phyloP scores from a whole-genome alignment of 768 basidiomycete genomes.

The Mycena crocata region DNA sequence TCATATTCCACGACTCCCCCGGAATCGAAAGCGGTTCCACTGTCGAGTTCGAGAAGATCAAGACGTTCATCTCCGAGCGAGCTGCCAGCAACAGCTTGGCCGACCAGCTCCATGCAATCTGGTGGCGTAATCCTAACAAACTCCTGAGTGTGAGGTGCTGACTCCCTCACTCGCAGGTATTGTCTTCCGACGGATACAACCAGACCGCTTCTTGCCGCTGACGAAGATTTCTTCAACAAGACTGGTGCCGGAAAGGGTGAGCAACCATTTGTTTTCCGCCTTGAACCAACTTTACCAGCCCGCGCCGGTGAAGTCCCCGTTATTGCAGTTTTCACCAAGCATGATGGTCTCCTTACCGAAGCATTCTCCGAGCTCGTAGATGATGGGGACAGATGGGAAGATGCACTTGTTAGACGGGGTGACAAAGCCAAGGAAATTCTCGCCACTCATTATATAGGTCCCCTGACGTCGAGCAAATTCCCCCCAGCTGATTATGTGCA shows the following conservation, averaged over 20 bases:
- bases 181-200: constrained; percentile 2
- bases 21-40: no score
- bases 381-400: constrained; percentile 16
- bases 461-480: background rate
- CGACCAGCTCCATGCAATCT: no score
- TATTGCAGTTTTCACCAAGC: constrained; percentile 52
- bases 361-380: constrained; percentile 31
- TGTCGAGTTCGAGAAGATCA: no score
- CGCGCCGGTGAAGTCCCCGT: constrained; percentile 52
- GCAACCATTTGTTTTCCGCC: background rate
- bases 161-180: background rate
- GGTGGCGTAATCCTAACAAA: background rate
- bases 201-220: background rate
- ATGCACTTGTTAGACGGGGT: background rate
- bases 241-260: background rate
- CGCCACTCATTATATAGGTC: background rate
- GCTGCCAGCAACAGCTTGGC: no score
- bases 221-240: background rate
- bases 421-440: background rate
- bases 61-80: no score
- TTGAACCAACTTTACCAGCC: background rate
- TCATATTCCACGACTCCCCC: no score
- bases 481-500: background rate
- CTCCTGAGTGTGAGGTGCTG: background rate
- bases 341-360: constrained; percentile 43